phyloP scores from a whole-genome alignment of 2,329 filamentous ascomycete species.

The Cadophora sp. region DNA sequence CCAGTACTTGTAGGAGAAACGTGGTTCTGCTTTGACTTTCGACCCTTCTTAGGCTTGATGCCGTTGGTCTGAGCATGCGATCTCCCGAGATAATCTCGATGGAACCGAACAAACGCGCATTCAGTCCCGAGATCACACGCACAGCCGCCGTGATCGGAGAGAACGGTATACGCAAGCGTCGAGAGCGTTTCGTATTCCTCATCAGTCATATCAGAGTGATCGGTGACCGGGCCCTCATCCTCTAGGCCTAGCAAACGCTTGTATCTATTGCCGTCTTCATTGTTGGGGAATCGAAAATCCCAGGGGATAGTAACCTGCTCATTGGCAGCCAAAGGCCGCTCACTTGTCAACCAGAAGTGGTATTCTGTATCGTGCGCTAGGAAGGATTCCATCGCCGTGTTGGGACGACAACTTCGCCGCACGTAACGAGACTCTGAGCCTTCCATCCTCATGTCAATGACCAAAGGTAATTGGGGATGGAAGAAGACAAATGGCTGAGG shows the following conservation, averaged over 20 bases:
- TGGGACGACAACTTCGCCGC: constrained; percentile 90
- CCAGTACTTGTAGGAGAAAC: constrained; percentile 68
- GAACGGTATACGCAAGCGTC: constrained; percentile 71
- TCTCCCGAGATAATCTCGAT: constrained; percentile 61
- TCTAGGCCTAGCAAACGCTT: constrained; percentile 68
- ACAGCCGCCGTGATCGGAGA: constrained; percentile 81
- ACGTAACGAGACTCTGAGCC: constrained; percentile 87
- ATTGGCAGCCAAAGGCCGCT: constrained; percentile 71
- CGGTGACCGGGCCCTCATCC: constrained; percentile 52
- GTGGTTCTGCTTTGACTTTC: constrained; percentile 58
- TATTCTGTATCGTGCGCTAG: constrained; percentile 79
- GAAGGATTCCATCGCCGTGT: constrained; percentile 84
- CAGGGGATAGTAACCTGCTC: constrained; percentile 70
- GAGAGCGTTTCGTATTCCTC: constrained; percentile 66
- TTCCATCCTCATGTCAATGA: constrained; percentile 89
- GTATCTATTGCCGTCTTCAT: constrained; percentile 59
- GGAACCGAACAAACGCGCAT: constrained; percentile 69
- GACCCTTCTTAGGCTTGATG: constrained; percentile 44
- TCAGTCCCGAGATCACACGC: constrained; percentile 71
- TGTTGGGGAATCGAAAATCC: constrained; percentile 70
- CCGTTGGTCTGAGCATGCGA: constrained; percentile 53
- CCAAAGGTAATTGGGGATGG: constrained; percentile 85
- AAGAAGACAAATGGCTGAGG: constrained; percentile 83
- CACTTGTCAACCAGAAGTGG: constrained; percentile 92
- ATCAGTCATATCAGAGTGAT: constrained; percentile 50